A percentile compares a stretch with the other conserved stretches of the same genome.
These are phyloP conservation scores for Amanita muscaria DNA, from an alignment of 768 basidiomycete genomes.

Conservation along the genomic window DNA sequence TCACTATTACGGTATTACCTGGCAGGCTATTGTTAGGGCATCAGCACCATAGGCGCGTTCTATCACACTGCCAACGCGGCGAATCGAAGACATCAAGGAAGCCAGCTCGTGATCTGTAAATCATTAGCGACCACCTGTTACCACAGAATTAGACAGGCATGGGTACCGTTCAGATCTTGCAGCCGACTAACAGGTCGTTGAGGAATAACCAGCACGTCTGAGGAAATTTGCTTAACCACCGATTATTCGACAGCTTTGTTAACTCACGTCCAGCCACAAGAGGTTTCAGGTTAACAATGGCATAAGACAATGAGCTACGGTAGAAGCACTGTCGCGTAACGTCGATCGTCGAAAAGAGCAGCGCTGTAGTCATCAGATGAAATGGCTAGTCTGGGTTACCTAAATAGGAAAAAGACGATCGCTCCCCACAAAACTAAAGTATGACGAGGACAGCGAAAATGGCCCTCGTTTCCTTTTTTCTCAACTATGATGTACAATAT, in stretches of 20 bases:
- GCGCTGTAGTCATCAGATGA: slow-evolving; percentile 24
- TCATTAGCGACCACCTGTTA: not conserved
- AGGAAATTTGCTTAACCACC: not conserved
- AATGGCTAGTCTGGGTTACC: too few relatives aligned
- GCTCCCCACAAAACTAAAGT: too few relatives aligned
- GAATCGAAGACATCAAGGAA: slow-evolving; percentile 74
- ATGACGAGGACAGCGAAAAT: too few relatives aligned
- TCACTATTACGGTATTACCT: slow-evolving; percentile 52
- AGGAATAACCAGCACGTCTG: slow-evolving; percentile 59
- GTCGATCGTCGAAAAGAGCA: slow-evolving; percentile 75
- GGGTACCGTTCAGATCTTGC: slow-evolving; percentile 41
- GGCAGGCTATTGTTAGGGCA: slow-evolving; percentile 80
- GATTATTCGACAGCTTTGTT: not conserved
- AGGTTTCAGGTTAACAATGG: slow-evolving; percentile 92
- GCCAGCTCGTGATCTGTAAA: slow-evolving; percentile 53
- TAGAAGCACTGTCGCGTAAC: slow-evolving; percentile 74
- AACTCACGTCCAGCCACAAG: slow-evolving; percentile 88
- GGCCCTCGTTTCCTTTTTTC: too few relatives aligned
- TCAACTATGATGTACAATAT: too few relatives aligned
- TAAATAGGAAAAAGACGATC: too few relatives aligned
- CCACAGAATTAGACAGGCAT: too few relatives aligned
- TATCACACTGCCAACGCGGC: slow-evolving; percentile 68
- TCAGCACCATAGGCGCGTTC: slow-evolving; percentile 80
- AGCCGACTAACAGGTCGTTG: slow-evolving; percentile 47
- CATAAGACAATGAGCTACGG: slow-evolving; percentile 59